A percentile compares a stretch with the other conserved stretches of the same genome.
Evolutionary conservation across 2,329 filamentous ascomycete species (phyloP).

Genomic region (Alternaria sp.): DNA sequence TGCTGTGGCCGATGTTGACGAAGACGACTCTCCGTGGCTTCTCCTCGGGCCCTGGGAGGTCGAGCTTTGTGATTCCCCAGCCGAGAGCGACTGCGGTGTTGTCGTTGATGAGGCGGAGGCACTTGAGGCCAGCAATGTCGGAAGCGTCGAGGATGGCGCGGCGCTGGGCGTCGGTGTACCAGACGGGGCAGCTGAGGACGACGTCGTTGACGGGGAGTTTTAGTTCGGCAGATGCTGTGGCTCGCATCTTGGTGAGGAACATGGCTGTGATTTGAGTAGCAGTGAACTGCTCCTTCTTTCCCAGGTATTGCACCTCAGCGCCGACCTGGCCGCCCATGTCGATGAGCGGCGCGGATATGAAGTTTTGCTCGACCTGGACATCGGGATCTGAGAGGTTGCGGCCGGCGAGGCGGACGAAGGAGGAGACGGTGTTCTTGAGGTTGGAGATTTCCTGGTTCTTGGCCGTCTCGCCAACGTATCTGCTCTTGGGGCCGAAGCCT

Average conservation of each 20-base stretch:
- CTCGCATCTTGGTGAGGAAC: slow-evolving; percentile 94
- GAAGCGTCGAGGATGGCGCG: slow-evolving; percentile 88
- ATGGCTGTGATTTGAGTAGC: slow-evolving; percentile 92
- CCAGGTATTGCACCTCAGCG: slow-evolving; percentile 90
- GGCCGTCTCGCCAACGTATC: slow-evolving; percentile 92
- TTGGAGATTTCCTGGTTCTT: slow-evolving; percentile 99
- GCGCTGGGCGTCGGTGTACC: slow-evolving; percentile 97
- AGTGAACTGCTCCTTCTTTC: slow-evolving; percentile 96
- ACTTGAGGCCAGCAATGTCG: slow-evolving; percentile 92
- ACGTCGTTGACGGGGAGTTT: slow-evolving; percentile 92
- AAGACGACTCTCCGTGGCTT: slow-evolving; percentile 91
- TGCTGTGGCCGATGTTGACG: slow-evolving; percentile 94
- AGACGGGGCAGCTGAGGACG: slow-evolving; percentile 92
- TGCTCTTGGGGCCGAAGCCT: slow-evolving; percentile 91
- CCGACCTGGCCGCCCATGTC: slow-evolving; percentile 95
- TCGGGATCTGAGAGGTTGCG: slow-evolving; percentile 89
- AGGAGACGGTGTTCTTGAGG: slow-evolving; percentile 97
- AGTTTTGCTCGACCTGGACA: slow-evolving; percentile 91
- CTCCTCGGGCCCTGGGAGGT: slow-evolving; percentile 88
- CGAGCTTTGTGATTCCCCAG: slow-evolving; percentile 97
- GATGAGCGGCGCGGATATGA: slow-evolving; percentile 83
- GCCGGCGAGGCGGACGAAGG: slow-evolving; percentile 90
- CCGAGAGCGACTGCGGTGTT: slow-evolving; percentile 95
- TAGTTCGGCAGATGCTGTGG: slow-evolving; percentile 85
- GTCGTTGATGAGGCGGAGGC: slow-evolving; percentile 95